Percentiles rank a stretch among this genome's conserved stretches.
Evolutionary conservation across 2,329 filamentous ascomycete species (phyloP).

Genomic region (Clonostachys chloroleuca): DNA sequence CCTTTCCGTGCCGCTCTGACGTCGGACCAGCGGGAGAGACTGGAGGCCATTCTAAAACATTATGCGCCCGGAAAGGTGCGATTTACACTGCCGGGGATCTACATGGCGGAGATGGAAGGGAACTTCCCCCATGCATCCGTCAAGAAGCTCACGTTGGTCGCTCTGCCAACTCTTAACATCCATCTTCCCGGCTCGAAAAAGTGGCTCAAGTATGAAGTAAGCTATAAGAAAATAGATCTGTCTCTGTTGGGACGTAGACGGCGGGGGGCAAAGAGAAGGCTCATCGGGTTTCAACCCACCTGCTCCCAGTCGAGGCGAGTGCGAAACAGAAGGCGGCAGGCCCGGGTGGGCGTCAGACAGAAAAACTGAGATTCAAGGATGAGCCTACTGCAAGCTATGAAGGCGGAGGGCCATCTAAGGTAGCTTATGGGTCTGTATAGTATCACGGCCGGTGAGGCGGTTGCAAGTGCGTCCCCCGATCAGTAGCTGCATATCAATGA

Average conservation of each 20-base stretch:
- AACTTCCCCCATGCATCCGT: neutral
- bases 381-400: no score
- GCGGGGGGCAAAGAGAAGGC: no score
- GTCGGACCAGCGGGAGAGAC: slow-evolving; percentile 16
- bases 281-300: no score
- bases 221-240: slow-evolving; percentile 45
- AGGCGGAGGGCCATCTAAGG: no score
- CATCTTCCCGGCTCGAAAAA: slow-evolving; percentile 38
- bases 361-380: no score
- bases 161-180: slow-evolving; percentile 47
- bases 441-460: no score
- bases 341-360: no score
- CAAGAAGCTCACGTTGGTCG: slow-evolving; percentile 35
- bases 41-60: slow-evolving; percentile 38
- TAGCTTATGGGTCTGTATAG: no score
- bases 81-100: slow-evolving; percentile 51
- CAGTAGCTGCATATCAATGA: no score
- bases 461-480: no score
- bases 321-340: no score
- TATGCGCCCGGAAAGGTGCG: slow-evolving; percentile 51
- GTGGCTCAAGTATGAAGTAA: slow-evolving; percentile 43
- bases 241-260: slow-evolving; percentile 11
- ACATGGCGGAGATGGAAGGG: slow-evolving; percentile 28
- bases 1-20: slow-evolving; percentile 40
- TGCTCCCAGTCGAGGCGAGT: no score